A percentile compares a stretch with the other conserved stretches of the same genome.
These are phyloP conservation scores for Emmonsiellopsis sp. DNA, from an alignment of 2,329 filamentous ascomycete species.

Conservation along the genomic window DNA sequence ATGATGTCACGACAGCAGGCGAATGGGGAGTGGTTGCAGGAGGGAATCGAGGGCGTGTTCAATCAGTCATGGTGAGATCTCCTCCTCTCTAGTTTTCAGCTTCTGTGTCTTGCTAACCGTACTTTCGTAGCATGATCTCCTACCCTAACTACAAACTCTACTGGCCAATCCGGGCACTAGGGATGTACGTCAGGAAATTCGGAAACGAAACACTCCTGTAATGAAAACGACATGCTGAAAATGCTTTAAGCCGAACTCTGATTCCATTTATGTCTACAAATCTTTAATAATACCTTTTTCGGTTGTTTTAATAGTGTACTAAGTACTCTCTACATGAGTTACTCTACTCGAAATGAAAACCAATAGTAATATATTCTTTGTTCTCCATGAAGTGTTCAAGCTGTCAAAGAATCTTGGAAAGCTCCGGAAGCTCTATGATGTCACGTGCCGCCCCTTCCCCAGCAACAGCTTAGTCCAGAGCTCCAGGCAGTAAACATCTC, in stretches of 20 bases:
- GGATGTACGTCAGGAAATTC: constrained; percentile 70
- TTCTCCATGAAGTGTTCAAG: too few species aligned
- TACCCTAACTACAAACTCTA: constrained; percentile 99
- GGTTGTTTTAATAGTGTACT: neutral
- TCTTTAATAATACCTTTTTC: neutral
- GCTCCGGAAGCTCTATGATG: too few species aligned
- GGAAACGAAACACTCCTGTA: constrained; percentile 51
- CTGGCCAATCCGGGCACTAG: constrained; percentile 87
- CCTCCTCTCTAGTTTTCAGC: constrained; percentile 14
- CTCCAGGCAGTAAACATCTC: too few species aligned
- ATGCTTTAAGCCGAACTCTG: too few species aligned
- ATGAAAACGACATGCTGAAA: neutral
- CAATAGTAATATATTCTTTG: too few species aligned
- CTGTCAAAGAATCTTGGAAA: too few species aligned
- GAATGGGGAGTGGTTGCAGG: constrained; percentile 92
- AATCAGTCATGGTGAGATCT: constrained; percentile 80
- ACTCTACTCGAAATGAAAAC: too few species aligned
- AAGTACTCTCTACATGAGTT: too few species aligned
- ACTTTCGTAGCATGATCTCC: constrained; percentile 68
- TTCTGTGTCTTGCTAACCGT: constrained; percentile 12
- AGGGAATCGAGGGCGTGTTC: constrained; percentile 95
- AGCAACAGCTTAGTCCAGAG: too few species aligned
- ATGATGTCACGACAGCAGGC: constrained; percentile 75
- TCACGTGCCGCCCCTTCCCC: too few species aligned
- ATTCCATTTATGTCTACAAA: neutral